Conservation (phyloP, 495 filamentous ascomycete species). For the Xylaria castorea region DNA sequence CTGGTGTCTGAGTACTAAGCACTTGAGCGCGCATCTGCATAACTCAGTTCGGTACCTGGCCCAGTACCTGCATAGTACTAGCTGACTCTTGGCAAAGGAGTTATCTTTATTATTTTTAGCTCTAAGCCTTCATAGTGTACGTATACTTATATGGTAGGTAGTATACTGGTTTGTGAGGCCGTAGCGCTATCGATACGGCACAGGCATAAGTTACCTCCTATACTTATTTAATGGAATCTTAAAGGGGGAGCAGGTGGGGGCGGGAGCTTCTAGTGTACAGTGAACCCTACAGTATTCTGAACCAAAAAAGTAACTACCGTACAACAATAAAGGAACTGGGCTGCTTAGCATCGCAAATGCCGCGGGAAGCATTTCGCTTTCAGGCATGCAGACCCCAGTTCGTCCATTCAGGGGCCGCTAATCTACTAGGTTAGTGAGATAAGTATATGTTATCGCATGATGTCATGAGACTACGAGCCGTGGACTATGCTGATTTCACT, state of each 20-base stretch:
- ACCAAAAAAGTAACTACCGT: neutral
- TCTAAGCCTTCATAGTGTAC: neutral
- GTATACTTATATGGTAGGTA: too few relatives aligned
- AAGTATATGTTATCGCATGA: slow-evolving; percentile 16
- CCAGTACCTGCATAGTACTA: neutral
- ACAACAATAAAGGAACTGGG: neutral
- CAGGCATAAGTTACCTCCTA: too few relatives aligned
- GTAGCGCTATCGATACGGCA: neutral
- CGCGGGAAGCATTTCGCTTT: neutral
- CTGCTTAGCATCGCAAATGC: too few relatives aligned
- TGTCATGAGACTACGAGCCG: slow-evolving; percentile 15
- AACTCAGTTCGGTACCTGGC: neutral
- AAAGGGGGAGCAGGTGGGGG: neutral
- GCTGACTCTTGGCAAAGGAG: slow-evolving; percentile 11
- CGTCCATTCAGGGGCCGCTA: slow-evolving; percentile 5
- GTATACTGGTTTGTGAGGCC: neutral
- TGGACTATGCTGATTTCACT: neutral
- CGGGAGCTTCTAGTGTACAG: too few relatives aligned
- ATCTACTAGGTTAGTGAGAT: neutral
- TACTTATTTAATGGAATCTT: neutral
- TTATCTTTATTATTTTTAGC: slow-evolving; percentile 19
- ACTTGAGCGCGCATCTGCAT: neutral
- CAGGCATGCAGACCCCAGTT: neutral
- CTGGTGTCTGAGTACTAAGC: neutral
- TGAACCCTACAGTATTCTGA: too few relatives aligned